These are phyloP conservation scores for Cercospora sojina DNA, from an alignment of 2,329 filamentous ascomycete species.

Conservation along the genomic window DNA sequence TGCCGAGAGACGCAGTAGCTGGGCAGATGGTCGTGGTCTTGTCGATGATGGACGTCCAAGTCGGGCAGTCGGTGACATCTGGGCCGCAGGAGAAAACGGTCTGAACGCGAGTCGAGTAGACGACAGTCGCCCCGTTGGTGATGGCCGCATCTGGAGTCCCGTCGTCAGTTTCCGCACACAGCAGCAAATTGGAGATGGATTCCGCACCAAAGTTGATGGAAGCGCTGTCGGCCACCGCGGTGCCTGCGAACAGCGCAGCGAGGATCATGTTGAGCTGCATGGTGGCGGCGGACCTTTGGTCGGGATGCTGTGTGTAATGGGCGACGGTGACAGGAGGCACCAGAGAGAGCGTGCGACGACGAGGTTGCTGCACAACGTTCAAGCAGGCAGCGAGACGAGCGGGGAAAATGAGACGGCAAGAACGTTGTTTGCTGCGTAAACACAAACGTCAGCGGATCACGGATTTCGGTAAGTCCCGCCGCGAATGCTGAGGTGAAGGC, in stretches of 20 bases:
- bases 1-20: slow-evolving; percentile 31
- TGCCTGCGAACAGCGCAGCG: slow-evolving; percentile 11
- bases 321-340: not conserved
- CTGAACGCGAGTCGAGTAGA: slow-evolving; percentile 43
- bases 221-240: slow-evolving; percentile 1
- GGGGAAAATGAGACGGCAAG: not conserved
- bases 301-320: not conserved
- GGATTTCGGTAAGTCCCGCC: not conserved
- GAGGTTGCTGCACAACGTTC: not conserved
- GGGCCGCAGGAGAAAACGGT: slow-evolving; percentile 46
- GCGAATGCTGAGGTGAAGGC: not conserved
- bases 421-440: not conserved
- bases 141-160: slow-evolving; percentile 29
- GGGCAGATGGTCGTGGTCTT: slow-evolving; percentile 49
- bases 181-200: not conserved
- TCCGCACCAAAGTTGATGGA: not conserved
- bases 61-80: slow-evolving; percentile 42
- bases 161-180: not conserved
- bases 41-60: slow-evolving; percentile 42
- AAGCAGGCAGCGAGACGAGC: not conserved
- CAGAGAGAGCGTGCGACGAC: not conserved
- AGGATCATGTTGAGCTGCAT: slow-evolving; percentile 19
- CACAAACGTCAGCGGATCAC: not conserved
- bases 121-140: slow-evolving; percentile 44
- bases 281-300: not conserved